Evolutionary conservation across 768 basidiomycete species (phyloP).

Genomic region (Lactarius hengduanensis): DNA sequence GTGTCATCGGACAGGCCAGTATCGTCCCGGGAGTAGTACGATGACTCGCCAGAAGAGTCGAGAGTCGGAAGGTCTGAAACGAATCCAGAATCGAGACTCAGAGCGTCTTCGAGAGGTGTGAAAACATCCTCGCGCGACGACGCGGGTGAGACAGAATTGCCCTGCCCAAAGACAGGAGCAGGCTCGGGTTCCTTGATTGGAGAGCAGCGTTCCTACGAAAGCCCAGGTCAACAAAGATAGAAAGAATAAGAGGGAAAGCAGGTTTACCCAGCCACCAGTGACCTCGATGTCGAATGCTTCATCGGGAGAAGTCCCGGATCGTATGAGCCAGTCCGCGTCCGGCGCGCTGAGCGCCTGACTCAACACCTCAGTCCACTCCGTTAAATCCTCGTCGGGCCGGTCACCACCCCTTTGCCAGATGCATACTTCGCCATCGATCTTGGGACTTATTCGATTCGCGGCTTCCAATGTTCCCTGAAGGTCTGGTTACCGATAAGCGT

Average conservation of each 20-base stretch:
- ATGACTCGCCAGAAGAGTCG: not conserved
- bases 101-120: not conserved
- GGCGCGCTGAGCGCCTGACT: conserved; percentile 16
- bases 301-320: conserved; percentile 22
- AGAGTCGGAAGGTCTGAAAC: not conserved
- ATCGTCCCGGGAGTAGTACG: conserved; percentile 5
- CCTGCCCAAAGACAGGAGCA: conserved; percentile 4
- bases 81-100: not conserved
- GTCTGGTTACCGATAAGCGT: conserved; percentile 13
- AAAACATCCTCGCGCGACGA: conserved; percentile 3
- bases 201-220: conserved; percentile 21
- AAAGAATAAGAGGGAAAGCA: not conserved
- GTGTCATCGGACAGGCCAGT: not conserved
- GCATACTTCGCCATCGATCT: conserved; percentile 17
- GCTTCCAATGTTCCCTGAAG: conserved; percentile 25
- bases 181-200: conserved; percentile 7
- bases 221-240: not conserved
- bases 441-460: conserved; percentile 14
- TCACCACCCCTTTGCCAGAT: conserved; percentile 25
- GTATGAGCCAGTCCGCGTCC: conserved; percentile 24
- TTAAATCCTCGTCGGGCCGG: conserved; percentile 4
- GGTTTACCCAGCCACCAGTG: conserved; percentile 24
- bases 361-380: conserved; percentile 23
- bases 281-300: conserved; percentile 26
- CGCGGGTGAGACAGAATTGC: not conserved